A percentile compares a stretch with the other conserved stretches of the same genome.
Conservation (phyloP, 495 filamentous ascomycete species). For the Hypoxylon fragiforme region DNA sequence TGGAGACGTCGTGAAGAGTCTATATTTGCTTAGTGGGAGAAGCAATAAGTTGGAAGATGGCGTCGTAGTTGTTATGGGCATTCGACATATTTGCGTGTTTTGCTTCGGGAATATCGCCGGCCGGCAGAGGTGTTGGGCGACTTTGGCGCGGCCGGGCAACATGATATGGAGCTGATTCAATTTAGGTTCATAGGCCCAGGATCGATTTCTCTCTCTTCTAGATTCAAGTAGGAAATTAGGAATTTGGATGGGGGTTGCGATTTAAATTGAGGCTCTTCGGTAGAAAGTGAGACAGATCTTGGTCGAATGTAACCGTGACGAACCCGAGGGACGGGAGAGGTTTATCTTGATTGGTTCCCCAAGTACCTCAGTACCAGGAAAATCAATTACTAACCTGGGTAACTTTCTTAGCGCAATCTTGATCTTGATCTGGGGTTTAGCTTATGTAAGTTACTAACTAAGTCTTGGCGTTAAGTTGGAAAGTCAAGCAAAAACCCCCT, state of each 20-base stretch:
- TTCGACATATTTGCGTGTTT: background rate
- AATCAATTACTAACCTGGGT: too few species aligned
- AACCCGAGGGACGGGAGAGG: conserved; percentile 8
- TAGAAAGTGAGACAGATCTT: conserved; percentile 30
- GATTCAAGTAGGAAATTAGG: background rate
- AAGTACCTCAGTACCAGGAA: too few species aligned
- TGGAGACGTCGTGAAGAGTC: conserved; percentile 21
- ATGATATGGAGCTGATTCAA: too few species aligned
- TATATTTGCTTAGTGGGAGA: background rate
- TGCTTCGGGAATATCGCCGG: background rate
- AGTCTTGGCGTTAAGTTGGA: too few species aligned
- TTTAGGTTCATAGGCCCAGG: background rate
- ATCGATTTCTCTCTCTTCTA: too few species aligned
- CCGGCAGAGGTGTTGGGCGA: conserved; percentile 13
- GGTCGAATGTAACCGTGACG: conserved; percentile 32
- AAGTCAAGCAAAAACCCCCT: too few species aligned
- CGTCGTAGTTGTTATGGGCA: too few species aligned
- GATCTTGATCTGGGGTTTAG: too few species aligned
- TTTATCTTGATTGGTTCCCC: conserved; percentile 2
- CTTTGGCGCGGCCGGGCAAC: conserved; percentile 4
- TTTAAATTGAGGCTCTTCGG: conserved; percentile 26
- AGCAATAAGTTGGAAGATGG: background rate
- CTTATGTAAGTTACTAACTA: too few species aligned
- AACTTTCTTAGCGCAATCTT: too few species aligned
- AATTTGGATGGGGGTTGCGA: background rate